Conservation (phyloP, 2,329 filamentous ascomycete genomes). For the Botrytis galanthina region DNA sequence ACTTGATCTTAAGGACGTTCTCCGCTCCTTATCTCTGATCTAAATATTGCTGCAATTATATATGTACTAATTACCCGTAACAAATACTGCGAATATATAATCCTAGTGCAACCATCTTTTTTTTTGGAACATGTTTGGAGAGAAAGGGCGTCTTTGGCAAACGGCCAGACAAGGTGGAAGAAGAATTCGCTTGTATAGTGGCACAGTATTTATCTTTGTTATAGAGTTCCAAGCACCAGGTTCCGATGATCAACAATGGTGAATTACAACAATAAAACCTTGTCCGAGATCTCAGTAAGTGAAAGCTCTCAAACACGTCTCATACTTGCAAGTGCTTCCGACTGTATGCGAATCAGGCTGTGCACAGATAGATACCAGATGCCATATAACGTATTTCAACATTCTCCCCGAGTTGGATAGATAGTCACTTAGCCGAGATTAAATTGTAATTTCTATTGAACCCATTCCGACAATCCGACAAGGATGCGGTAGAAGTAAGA, state of each 20-base stretch:
- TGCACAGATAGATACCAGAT: not conserved
- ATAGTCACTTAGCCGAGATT: not conserved
- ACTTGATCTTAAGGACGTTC: not conserved
- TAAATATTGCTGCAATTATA: not conserved
- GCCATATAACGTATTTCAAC: not conserved
- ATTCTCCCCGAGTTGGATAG: not conserved
- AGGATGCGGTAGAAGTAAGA: not conserved
- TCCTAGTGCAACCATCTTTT: not conserved
- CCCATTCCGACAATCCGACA: not conserved
- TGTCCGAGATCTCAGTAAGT: not conserved
- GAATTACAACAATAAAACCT: not conserved
- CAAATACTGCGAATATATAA: not conserved
- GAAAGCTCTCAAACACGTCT: not conserved
- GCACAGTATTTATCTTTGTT: not conserved
- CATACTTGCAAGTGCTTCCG: not conserved
- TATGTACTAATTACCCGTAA: not conserved
- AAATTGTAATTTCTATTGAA: not conserved
- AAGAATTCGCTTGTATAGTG: no score
- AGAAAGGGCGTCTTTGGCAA: no score
- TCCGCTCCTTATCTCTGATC: not conserved
- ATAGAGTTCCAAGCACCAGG: not conserved
- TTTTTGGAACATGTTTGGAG: no score
- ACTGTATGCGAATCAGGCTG: not conserved
- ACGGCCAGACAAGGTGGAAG: no score
- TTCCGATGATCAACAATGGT: not conserved